Evolutionary conservation across 1,284 basidiomycete species (phyloP), one percentile per base, ranked within the genome.

Genomic region (Chalciporus sp.): DNA sequence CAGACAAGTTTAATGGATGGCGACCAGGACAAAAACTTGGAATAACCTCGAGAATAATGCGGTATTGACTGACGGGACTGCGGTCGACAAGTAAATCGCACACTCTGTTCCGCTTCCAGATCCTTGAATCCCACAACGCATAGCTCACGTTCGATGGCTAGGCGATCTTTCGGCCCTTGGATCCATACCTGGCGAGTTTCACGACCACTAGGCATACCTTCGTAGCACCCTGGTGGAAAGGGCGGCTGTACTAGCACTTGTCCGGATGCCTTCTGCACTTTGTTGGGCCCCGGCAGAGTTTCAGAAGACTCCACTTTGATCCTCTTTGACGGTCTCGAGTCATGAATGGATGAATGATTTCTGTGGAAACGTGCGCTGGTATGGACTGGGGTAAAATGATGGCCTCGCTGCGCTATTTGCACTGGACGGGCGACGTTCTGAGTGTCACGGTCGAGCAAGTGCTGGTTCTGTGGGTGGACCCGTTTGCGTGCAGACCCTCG

Each of bases 181-280:
- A 59, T 39, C 65, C 61, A 63, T 35, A 37, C 42, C 42, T 53
- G 51, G 51, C 57, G 58, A 19, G 58, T 46, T 9, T 44, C 31
- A 3, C 54, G 50, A 47, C n/a, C 45, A 7, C 58, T 48, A 26
- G 52, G 47, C 7, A 40, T 52, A 2, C 57, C 63, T 51, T 51
- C 57, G n/a, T 26, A 48, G 45, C 61, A 72, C 20, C 64, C 52
- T 2, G 17, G 43, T n/a, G 64, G 65, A 26, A 63, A 56, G 27
- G 51, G 53, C 16, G 58, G 9, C 9, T 50, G 39, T 9, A 58
- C 40, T 20, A 61, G 42, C 27, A 52, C 42, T n/a, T 48, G 42
- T 7, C 29, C 41, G 7, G 11, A 14, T 17, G 17, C 3, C 28
- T 41, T 49, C 23, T 48, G 40, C 19, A 20, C 20, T 16, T 8